Evolutionary conservation across 1,284 basidiomycete genomes (phyloP).

Genomic region (Pterulicium gracile): DNA sequence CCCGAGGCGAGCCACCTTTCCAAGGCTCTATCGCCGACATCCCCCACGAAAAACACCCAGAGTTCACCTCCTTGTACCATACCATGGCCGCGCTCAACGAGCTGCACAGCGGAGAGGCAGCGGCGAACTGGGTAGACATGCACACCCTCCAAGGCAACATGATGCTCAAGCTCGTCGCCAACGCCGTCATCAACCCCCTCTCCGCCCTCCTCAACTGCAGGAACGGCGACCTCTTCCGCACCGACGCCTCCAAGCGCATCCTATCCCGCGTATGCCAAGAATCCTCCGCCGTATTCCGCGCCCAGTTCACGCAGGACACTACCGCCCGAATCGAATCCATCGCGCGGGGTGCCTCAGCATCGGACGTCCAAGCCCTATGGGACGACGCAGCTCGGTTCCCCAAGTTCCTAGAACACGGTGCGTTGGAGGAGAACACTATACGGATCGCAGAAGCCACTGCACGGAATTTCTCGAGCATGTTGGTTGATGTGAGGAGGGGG

Average conservation of each 20-base stretch:
- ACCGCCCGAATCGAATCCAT: slow-evolving; percentile 20
- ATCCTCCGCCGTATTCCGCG: slow-evolving; percentile 47
- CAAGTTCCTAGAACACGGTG: slow-evolving; percentile 20
- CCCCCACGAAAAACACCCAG: slow-evolving; percentile 49
- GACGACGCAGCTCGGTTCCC: slow-evolving; percentile 5
- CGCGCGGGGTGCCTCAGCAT: slow-evolving; percentile 20
- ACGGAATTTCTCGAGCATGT: slow-evolving; percentile 71
- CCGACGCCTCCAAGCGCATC: slow-evolving; percentile 31
- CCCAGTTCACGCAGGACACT: slow-evolving; percentile 36
- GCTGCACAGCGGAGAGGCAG: slow-evolving; percentile 30
- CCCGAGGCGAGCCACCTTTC: slow-evolving; percentile 20
- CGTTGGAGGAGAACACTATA: slow-evolving; percentile 39
- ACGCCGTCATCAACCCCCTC: slow-evolving; percentile 81
- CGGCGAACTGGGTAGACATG: slow-evolving; percentile 58
- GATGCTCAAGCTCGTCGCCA: slow-evolving; percentile 79
- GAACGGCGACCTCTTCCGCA: slow-evolving; percentile 64
- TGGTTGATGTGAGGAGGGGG: slow-evolving; percentile 53
- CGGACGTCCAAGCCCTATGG: slow-evolving; percentile 29
- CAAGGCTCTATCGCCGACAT: slow-evolving; percentile 26
- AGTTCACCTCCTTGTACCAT: slow-evolving; percentile 42
- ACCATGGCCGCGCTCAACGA: slow-evolving; percentile 59
- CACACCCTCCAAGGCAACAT: slow-evolving; percentile 61
- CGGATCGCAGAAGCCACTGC: slow-evolving; percentile 46
- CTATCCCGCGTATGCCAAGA: slow-evolving; percentile 43
- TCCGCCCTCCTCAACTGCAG: slow-evolving; percentile 75